Evolutionary conservation across 1,284 basidiomycete species (phyloP).

Genomic region (Ganoderma lucidum): DNA sequence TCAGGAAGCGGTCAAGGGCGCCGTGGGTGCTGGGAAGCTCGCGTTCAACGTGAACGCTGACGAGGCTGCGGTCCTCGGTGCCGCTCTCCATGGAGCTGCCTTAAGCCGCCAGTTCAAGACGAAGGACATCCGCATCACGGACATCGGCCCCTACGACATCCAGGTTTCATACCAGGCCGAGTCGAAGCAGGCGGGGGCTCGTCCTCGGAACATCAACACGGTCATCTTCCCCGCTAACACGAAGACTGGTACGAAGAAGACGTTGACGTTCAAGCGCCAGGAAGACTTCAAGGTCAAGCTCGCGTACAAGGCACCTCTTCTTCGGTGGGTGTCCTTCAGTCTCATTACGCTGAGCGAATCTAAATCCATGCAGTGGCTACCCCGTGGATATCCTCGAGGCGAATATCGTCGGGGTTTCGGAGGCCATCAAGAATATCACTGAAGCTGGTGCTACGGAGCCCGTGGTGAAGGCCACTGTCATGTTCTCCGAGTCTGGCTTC

Average conservation of each 20-base stretch:
- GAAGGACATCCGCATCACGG: conserved; percentile 89
- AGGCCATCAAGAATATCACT: conserved; percentile 79
- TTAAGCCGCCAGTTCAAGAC: conserved; percentile 95
- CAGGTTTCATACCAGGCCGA: conserved; percentile 81
- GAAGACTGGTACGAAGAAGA: conserved; percentile 83
- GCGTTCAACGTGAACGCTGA: conserved; percentile 97
- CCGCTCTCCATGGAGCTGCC: conserved; percentile 92
- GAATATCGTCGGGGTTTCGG: conserved; percentile 70
- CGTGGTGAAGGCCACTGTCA: conserved; percentile 83
- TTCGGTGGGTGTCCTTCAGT: conserved; percentile 54
- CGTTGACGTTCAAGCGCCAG: conserved; percentile 81
- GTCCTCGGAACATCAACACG: conserved; percentile 74
- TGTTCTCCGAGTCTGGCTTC: conserved; percentile 86
- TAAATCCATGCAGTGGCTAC: conserved; percentile 56
- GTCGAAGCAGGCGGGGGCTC: conserved; percentile 52
- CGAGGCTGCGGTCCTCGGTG: conserved; percentile 95
- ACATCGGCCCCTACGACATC: conserved; percentile 77
- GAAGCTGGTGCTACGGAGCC: conserved; percentile 75
- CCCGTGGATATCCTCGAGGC: conserved; percentile 75
- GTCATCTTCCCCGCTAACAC: conserved; percentile 80
- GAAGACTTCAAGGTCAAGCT: conserved; percentile 81
- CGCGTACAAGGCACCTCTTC: conserved; percentile 69
- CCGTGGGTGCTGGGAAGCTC: conserved; percentile 85
- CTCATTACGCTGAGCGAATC: not conserved
- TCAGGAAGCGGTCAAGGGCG: conserved; percentile 79